Base-by-base conservation (phyloP, 164 flowering plant species). In the Nymphaea thermarum region DNA sequence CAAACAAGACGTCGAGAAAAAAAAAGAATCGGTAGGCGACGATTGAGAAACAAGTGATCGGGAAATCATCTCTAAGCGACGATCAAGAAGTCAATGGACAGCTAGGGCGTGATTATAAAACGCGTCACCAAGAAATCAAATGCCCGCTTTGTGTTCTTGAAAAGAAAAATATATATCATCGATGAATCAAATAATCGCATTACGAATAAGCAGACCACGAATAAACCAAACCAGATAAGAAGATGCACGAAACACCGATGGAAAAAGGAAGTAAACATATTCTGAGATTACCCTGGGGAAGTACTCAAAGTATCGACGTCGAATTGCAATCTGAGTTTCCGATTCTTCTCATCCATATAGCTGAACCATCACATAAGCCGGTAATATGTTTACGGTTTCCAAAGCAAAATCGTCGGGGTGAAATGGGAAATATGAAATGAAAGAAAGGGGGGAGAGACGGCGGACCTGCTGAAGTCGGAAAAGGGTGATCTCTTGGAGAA, bases 311-410 rank as follows among this genome's bases (percentile, higher is more conserved):
- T 95, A 66, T 81, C 91, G 5, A 88, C 84, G 53, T 82, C 81
- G 66, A 91, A 94, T 83, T 91, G 99, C 43, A 82, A 62, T 4
- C 84, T 88, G 66, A 94, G 90, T 71, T 94, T 94, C 77, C 80
- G 73, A 66, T 90, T 91, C 84, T 91, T 94, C 75, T 73, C 90
- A 4, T 57, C 83, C 99, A 91, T 91, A 72, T 90, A 94, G 80
- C 96, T 90, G 67, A 73, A 80, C 4, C 14, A 66, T 76, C 70
- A 18, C 59, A 41, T 2, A 8, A 41, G 18, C 12, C 42, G 67
- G 15, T 10, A 2, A 43, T 4, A n/a, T 4, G 15, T 12, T 53
- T 42, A 14, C 36, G n/a, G 64, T 45, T 68, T 47, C 36, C 17
- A 8, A 45, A 25, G 15, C 18, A n/a, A 44, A 61, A 36, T 18